phyloP scores from a whole-genome alignment of 1,139 yeast species.

The Saccharomyces hybrid region DNA sequence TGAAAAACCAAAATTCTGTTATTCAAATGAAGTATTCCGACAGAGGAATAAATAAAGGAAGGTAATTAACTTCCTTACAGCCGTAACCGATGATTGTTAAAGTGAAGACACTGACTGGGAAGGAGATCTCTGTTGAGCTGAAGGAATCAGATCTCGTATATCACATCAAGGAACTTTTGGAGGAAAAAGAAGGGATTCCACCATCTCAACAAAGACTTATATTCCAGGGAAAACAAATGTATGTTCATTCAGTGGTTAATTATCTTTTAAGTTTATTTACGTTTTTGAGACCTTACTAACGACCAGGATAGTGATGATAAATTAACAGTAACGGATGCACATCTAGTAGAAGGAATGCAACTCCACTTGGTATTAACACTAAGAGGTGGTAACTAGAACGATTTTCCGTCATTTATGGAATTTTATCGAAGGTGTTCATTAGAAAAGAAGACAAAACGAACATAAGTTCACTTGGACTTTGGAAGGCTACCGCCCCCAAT shows the following conservation, averaged over 20 bases:
- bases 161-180: constrained; percentile 85
- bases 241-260: constrained; percentile 28
- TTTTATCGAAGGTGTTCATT: background rate
- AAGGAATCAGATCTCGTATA: constrained; percentile 68
- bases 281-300: constrained; percentile 10
- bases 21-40: background rate
- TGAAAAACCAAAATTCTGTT: background rate
- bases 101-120: constrained; percentile 62
- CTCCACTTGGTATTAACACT: constrained; percentile 83
- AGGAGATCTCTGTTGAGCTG: constrained; percentile 71
- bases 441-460: background rate
- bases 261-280: background rate
- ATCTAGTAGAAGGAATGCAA: constrained; percentile 65
- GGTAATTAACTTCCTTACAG: background rate
- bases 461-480: background rate
- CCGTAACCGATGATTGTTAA: constrained; percentile 23
- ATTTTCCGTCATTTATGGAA: constrained; percentile 1
- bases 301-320: constrained; percentile 52
- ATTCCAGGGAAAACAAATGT: constrained; percentile 86
- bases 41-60: background rate
- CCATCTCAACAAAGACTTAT: constrained; percentile 92
- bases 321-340: constrained; percentile 59
- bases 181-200: constrained; percentile 96
- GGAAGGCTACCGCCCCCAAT: background rate
- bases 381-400: constrained; percentile 57